Evolutionary conservation across 192 early-diverging fungal species (phyloP).

Genomic region (Diversispora epigaea): DNA sequence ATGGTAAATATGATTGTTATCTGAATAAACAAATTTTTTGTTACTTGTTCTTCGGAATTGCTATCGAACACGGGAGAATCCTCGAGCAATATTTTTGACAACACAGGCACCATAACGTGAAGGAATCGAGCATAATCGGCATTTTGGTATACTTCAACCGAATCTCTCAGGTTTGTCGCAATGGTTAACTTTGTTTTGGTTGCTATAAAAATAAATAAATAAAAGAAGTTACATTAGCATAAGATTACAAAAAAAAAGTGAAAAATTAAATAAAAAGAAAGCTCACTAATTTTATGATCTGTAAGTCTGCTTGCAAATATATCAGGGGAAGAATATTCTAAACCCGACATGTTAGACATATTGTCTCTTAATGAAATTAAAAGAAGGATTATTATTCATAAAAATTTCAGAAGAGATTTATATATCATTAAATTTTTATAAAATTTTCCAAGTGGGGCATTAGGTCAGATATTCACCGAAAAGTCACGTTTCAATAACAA

Average conservation of each 20-base stretch:
- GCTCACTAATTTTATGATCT: neutral
- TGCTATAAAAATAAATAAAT: constrained; percentile 41
- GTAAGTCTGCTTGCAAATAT: neutral
- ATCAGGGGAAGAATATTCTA: neutral
- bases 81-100: constrained; percentile 71
- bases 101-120: constrained; percentile 77
- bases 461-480: constrained; percentile 5
- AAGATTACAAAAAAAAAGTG: neutral
- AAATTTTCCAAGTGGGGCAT: neutral
- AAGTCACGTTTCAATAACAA: neutral
- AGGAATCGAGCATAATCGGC: constrained; percentile 81
- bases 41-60: constrained; percentile 73
- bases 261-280: neutral
- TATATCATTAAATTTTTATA: neutral
- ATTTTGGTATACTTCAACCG: constrained; percentile 86
- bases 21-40: neutral
- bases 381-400: neutral
- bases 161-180: constrained; percentile 83
- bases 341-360: neutral
- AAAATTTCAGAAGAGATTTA: neutral
- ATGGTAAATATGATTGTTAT: neutral
- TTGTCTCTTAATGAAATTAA: neutral
- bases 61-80: constrained; percentile 72
- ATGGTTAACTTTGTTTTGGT: constrained; percentile 74
- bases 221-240: neutral